phyloP scores from a whole-genome alignment of 192 early-diverging fungal species.

The Backusella tuberculispora region DNA sequence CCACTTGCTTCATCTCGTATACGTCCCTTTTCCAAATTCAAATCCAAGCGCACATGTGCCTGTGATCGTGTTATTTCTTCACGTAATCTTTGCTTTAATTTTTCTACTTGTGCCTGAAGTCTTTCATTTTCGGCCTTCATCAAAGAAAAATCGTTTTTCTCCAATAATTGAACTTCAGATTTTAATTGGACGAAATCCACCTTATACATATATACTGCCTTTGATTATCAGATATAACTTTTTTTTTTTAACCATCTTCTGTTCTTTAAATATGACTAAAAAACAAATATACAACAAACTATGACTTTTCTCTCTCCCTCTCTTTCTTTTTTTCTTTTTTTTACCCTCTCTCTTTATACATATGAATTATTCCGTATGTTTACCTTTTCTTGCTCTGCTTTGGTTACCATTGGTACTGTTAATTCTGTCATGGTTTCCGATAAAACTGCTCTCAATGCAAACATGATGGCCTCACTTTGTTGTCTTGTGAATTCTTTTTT shows the following conservation, averaged over 20 bases:
- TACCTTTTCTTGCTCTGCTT: conserved; percentile 81
- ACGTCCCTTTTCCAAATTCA: conserved; percentile 87
- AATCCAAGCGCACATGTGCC: conserved; percentile 82
- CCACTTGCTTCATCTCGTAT: conserved; percentile 84
- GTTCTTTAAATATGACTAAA: no score
- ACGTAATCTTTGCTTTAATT: conserved; percentile 76
- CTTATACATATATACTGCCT: conserved; percentile 84
- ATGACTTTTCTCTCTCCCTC: no score
- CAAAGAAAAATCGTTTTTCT: conserved; percentile 87
- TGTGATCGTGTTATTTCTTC: conserved; percentile 88
- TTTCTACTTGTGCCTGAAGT: conserved; percentile 80
- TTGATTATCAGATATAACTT: background rate
- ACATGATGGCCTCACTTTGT: conserved; percentile 80
- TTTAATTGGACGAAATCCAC: conserved; percentile 89
- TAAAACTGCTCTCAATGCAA: conserved; percentile 70
- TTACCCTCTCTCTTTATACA: background rate
- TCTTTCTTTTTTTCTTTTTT: no score
- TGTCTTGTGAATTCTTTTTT: conserved; percentile 68
- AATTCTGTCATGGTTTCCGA: conserved; percentile 69
- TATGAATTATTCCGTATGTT: background rate
- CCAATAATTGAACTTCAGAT: conserved; percentile 85
- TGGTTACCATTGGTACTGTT: conserved; percentile 72
- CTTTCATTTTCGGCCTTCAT: conserved; percentile 84
- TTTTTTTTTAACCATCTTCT: background rate
- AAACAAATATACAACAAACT: no score